Conservation (phyloP, 495 filamentous ascomycete species). For the Amphirosellinia nigrospora region DNA sequence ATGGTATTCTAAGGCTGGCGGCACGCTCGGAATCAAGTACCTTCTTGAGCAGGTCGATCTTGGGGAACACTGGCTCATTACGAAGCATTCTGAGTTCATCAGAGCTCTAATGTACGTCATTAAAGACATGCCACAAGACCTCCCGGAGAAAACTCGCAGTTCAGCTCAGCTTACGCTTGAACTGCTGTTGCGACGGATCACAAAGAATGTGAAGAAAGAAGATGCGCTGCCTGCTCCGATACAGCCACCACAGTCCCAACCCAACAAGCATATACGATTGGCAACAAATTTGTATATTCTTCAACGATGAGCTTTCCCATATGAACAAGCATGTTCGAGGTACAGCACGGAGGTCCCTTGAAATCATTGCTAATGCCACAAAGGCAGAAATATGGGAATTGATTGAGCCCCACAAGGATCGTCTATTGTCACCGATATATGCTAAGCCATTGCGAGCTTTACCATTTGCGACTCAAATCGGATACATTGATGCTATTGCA, state of each 20-base stretch:
- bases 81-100: constrained; percentile 82
- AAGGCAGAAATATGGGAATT: constrained; percentile 83
- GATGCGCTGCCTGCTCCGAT: constrained; percentile 64
- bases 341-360: constrained; percentile 78
- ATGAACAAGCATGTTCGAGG: constrained; percentile 94
- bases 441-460: constrained; percentile 91
- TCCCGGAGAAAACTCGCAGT: constrained; percentile 83
- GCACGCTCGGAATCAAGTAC: constrained; percentile 85
- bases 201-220: constrained; percentile 73
- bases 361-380: constrained; percentile 77
- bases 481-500: constrained; percentile 95
- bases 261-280: constrained; percentile 48
- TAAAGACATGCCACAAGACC: constrained; percentile 93
- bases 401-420: constrained; percentile 83
- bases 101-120: constrained; percentile 91
- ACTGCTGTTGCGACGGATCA: constrained; percentile 75
- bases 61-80: constrained; percentile 80
- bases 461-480: constrained; percentile 92
- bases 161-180: constrained; percentile 83
- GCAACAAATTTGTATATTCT: constrained; percentile 75
- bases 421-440: constrained; percentile 84
- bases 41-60: constrained; percentile 80
- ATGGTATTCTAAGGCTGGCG: constrained; percentile 96
- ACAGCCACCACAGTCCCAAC: constrained; percentile 42
- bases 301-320: constrained; percentile 87